Base-by-base conservation (phyloP, 179 eudicot species). In the Vitellaria paradoxa region DNA sequence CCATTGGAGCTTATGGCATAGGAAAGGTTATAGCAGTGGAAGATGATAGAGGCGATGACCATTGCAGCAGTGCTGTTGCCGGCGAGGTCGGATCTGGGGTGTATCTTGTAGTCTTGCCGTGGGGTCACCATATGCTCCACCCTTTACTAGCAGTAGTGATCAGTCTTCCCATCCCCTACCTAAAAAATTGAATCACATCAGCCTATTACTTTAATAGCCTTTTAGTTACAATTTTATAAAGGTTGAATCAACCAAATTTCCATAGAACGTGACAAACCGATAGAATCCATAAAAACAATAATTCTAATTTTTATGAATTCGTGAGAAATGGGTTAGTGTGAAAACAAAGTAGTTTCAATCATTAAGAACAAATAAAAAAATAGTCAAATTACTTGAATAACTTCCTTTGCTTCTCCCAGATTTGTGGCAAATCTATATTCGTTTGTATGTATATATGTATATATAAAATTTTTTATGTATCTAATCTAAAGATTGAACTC, bases 111-210 rank as follows among this genome's bases (percentile, higher is more conserved):
- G 24, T 98, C 99, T 6, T 87, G 84, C 9, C 98, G 83, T 50
- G 93, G 87, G 0, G 97, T 96, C 13, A 93, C 91, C 99, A 96
- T 96, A 56, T 96, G 98, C 85, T 96, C 97, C 4, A 98, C 97
- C 72, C 99, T 90, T 71, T 96, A 98, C 99, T 98, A 96, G 65
- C 99, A 96, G 86, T 87, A 93, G 80, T 96, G 99, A 81, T 96
- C 97, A 5, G 98, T 87, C 87, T 90, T 85, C 21, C 98, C 99
- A 82, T 96, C 99, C 82, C 99, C 98, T 61, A 96, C 98, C 99
- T 96, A 52, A 11, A 11, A 40, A 1, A 37, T 37, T 37, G 20
- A 2, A 18, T 46, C 5, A 23, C 76, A 73, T 73, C 66, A 40
- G 40, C 24, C 45, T 4, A 37, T 75, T 30, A 70, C n/a, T n/a